A percentile compares a stretch with the other conserved stretches of the same genome.
phyloP scores from a whole-genome alignment of 139 green algal genomes.

The Trebouxia sp. region DNA sequence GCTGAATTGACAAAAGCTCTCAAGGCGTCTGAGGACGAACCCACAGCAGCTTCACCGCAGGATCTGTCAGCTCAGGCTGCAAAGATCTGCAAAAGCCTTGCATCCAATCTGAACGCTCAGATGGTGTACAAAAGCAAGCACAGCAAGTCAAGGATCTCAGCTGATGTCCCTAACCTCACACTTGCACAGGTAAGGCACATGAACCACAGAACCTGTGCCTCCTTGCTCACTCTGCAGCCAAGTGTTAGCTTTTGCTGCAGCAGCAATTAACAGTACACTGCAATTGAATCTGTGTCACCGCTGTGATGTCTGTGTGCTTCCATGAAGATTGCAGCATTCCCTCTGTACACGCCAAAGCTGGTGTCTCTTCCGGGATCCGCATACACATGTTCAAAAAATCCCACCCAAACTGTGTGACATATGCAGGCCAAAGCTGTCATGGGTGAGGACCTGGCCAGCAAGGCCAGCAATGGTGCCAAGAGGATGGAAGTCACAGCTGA shows the following conservation, averaged over 20 bases:
- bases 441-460: neutral
- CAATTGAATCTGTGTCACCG: too few relatives aligned
- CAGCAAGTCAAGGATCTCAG: neutral
- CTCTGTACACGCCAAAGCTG: too few relatives aligned
- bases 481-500: constrained; percentile 11
- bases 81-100: constrained; percentile 1
- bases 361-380: too few relatives aligned
- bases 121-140: constrained; percentile 12
- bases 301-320: too few relatives aligned
- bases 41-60: neutral
- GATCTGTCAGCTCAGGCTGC: neutral
- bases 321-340: too few relatives aligned
- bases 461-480: constrained; percentile 21
- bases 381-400: too few relatives aligned
- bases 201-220: too few relatives aligned
- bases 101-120: neutral
- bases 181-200: neutral
- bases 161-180: constrained; percentile 2
- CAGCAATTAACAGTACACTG: too few relatives aligned
- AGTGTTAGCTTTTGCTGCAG: too few relatives aligned
- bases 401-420: too few relatives aligned
- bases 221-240: too few relatives aligned
- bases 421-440: constrained; percentile 4
- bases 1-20: constrained; percentile 1
- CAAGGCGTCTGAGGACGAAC: neutral